phyloP scores from a whole-genome alignment of 495 filamentous ascomycete genomes.

The Lasiosphaeris hirsuta region DNA sequence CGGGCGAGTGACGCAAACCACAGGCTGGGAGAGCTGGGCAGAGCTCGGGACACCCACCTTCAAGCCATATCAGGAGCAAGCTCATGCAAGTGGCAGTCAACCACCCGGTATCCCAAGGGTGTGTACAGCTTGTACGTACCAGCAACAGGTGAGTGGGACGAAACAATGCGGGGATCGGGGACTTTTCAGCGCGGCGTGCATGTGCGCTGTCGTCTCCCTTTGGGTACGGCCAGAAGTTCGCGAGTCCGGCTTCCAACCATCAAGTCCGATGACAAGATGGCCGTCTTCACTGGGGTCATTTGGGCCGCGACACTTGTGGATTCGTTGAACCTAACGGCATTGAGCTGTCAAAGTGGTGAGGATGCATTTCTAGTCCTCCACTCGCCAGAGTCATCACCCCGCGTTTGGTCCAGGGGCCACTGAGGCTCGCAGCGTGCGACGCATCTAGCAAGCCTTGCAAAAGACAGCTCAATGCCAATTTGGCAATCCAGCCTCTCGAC shows the following conservation, averaged over 20 bases:
- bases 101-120: constrained; percentile 3
- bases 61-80: too few relatives aligned
- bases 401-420: constrained; percentile 1
- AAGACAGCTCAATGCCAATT: constrained; percentile 13
- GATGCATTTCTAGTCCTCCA: constrained; percentile 1
- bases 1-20: background rate
- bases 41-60: too few relatives aligned
- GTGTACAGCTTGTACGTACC: constrained; percentile 2
- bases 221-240: too few relatives aligned
- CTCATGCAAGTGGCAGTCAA: background rate
- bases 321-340: constrained; percentile 8
- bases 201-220: too few relatives aligned
- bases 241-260: constrained; percentile 6
- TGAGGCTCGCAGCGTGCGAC: constrained; percentile 2
- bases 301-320: constrained; percentile 13
- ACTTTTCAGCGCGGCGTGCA: constrained; percentile 8
- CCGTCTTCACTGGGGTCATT: constrained; percentile 7
- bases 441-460: constrained; percentile 13
- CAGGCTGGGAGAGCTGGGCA: too few relatives aligned
- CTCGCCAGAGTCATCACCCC: background rate
- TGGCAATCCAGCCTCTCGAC: constrained; percentile 11
- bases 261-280: background rate
- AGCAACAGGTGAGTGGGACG: background rate
- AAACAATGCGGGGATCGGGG: constrained; percentile 14
- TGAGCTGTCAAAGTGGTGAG: background rate